Evolutionary conservation across 768 basidiomycete genomes (phyloP), one percentile per base, ranked within the genome.

Genomic region (Melanogaster broomeanus): DNA sequence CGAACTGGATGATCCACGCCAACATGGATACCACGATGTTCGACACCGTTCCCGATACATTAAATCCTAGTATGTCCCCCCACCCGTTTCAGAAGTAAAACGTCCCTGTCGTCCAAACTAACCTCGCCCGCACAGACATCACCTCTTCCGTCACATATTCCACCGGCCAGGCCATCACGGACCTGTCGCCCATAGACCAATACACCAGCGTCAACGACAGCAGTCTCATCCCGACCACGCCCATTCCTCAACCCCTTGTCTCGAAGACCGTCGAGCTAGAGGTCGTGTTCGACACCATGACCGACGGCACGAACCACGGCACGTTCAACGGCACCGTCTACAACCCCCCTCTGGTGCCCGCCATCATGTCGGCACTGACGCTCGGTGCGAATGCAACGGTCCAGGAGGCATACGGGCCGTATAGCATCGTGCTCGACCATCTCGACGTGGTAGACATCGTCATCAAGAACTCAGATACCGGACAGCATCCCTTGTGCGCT

Each of bases 21-120:
- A 90, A 94, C 74, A 91, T 98, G 82, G 91, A 95, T 64, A 80
- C 80, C 0, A 74, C 73, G 55, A 96, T 95, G 93, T 98, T 97
- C 68, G 96, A 98, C 67, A 74, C 46, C 0, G 73, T 94, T 13
- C 93, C 96, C 0, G 73, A 77, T 22, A 70, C 75, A 11, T 77
- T 98, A 22, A 81, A 87, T 57, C 80, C 89, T 1, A 97, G 90
- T 90, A 52, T 38, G 85, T 72, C 4, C 13, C 24, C 4, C 12
- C 25, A 38, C 5, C 24, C 25, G 27, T 40, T 42, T 31, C 16
- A 33, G 4, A 19, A 13, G 52, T 19, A n/a, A n/a, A n/a, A n/a
- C 16, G 19, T 7, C 27, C n/a, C n/a, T 42, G 22, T 11, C n/a
- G 12, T 51, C 31, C n/a, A n/a, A 25, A 37, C 28, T 27, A 19